Conservation (phyloP, 352 stramenopile genomes). For the Phytophthora hybrid region DNA sequence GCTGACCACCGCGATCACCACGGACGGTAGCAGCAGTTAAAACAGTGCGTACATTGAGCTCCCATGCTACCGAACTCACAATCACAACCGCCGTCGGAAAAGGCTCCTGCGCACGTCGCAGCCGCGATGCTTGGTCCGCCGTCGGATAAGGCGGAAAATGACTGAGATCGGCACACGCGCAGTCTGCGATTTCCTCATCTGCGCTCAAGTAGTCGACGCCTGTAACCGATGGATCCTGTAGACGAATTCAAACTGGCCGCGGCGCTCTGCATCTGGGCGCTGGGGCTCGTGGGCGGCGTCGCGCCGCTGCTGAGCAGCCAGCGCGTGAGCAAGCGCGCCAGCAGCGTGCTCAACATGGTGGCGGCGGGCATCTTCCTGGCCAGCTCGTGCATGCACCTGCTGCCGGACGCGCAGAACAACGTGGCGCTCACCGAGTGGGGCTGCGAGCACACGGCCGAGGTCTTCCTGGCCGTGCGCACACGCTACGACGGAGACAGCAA, state of each 20-base stretch:
- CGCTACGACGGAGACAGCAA: conserved; percentile 40
- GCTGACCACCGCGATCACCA: neutral
- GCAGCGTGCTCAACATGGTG: conserved; percentile 84
- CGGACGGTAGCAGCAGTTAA: neutral
- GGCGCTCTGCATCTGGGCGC: conserved; percentile 61
- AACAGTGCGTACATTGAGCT: conserved; percentile 15
- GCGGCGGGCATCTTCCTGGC: conserved; percentile 84
- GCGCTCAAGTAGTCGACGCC: conserved; percentile 13
- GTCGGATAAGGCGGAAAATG: conserved; percentile 38
- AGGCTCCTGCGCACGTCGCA: neutral
- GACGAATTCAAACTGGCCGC: conserved; percentile 75
- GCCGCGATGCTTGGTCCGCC: conserved; percentile 11
- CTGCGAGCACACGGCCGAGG: conserved; percentile 51
- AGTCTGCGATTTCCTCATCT: conserved; percentile 31
- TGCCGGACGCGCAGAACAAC: conserved; percentile 81
- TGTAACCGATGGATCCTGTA: conserved; percentile 49
- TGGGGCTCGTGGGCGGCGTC: conserved; percentile 64
- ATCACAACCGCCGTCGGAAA: neutral
- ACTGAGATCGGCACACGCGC: conserved; percentile 2
- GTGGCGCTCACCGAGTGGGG: conserved; percentile 53
- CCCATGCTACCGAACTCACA: conserved; percentile 15
- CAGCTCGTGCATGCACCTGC: conserved; percentile 80
- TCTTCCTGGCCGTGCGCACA: conserved; percentile 43
- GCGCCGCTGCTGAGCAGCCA: conserved; percentile 58
- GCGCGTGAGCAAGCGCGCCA: conserved; percentile 46